Evolutionary conservation across 164 flowering plant species (phyloP), one percentile per base, ranked within the genome.

Genomic region (Hamamelis virginiana): DNA sequence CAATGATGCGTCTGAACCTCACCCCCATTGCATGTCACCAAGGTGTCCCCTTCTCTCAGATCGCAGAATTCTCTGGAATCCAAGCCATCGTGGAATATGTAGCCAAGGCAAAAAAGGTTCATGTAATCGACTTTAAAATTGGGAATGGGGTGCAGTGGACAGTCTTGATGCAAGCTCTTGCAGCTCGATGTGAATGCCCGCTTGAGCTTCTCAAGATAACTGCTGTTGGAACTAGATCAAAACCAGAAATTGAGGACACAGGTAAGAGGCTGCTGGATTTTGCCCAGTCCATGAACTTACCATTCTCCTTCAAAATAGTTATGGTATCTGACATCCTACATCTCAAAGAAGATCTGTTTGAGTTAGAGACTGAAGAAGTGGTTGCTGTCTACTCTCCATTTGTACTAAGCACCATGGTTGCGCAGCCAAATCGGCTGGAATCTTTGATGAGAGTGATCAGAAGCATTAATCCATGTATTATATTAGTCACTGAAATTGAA

Each of bases 131-230:
- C 73, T 75, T 88, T 25, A 70, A 64, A 28, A 77, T 85, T 27
- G 73, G 76, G 47, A 62, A 25, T 1, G 91, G 87, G 0, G 43
- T 75, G 5, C 88, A 82, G 1, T 84, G 82, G 76, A 68, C 75
- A 18, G 59, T 71, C 10, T 43, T 86, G 69, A 86, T 89, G 85
- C 89, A 86, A 69, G 88, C 86, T 52, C 81, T 89, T 14, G 75
- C 75, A 28, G 53, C 65, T 8, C 68, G 74, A 61, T 4, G 18
- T 19, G 67, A 57, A 13, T 38, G 55, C 41, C 81, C 80, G 5
- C 11, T 86, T 52, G 84, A 85, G 67, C 83, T 72, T 76, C 81
- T 87, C 1, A 83, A 79, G 72, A 70, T 87, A 41, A 87, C 81
- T 26, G 81, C 78, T 1, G 60, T 87, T 1, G 84, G 80, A 26